Evolutionary conservation across 2,329 filamentous ascomycete species (phyloP).

Genomic region (Tolypocladium sp.): DNA sequence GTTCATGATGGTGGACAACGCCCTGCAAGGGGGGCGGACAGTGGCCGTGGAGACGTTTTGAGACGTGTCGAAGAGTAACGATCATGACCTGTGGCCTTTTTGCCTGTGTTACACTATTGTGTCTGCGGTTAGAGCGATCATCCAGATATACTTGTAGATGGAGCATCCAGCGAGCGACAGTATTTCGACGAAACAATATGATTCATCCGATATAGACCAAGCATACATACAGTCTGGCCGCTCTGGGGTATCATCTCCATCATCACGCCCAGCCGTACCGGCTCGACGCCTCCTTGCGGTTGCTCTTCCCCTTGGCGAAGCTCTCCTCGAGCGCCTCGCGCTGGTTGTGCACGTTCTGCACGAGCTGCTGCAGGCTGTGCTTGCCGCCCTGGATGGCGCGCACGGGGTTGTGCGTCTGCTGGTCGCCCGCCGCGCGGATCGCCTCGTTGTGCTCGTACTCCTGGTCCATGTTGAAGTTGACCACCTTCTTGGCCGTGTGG

Average conservation of each 20-base stretch:
- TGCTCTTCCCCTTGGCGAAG: constrained; percentile 72
- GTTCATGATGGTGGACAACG: constrained; percentile 44
- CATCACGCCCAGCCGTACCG: constrained; percentile 64
- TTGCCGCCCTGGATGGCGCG: constrained; percentile 75
- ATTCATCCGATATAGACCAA: not conserved
- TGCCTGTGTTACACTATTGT: not conserved
- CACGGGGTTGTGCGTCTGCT: constrained; percentile 71
- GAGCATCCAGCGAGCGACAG: not conserved
- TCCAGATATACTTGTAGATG: not conserved
- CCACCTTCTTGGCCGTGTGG: constrained; percentile 45
- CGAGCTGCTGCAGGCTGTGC: constrained; percentile 79
- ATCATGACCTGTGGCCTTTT: not conserved
- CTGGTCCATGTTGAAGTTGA: constrained; percentile 80
- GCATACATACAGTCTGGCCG: not conserved
- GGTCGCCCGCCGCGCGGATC: constrained; percentile 59
- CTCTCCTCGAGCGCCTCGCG: constrained; percentile 85
- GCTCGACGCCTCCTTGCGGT: constrained; percentile 71
- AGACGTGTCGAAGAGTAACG: constrained; percentile 17
- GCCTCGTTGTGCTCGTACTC: constrained; percentile 83
- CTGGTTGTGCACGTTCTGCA: constrained; percentile 74
- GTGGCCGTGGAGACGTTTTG: constrained; percentile 44
- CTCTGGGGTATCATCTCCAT: not conserved
- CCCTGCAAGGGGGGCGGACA: constrained; percentile 32
- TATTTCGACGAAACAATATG: not conserved
- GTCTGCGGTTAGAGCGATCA: not conserved